Evolutionary conservation across 371 early-diverging fungal genomes (phyloP).

Genomic region (Syncephalastrum sp.): DNA sequence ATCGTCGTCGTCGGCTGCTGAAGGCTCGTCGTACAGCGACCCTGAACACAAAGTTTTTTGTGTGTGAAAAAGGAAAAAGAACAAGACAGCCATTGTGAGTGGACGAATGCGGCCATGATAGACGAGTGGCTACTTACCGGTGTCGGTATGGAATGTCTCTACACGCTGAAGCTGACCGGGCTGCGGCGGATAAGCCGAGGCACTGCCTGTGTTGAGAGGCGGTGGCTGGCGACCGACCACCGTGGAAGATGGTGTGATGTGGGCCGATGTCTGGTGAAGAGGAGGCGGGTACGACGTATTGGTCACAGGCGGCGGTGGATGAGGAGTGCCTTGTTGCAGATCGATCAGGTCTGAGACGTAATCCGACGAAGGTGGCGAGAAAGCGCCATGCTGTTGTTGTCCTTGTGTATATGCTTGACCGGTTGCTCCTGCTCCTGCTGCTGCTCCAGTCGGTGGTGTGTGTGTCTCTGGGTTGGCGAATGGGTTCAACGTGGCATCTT

Average conservation of each 20-base stretch:
- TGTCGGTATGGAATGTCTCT: slow-evolving; percentile 23
- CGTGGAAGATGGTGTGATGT: slow-evolving; percentile 2
- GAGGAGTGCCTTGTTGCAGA: slow-evolving; percentile 16
- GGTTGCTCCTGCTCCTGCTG: background rate
- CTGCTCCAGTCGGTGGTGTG: background rate
- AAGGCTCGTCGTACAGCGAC: slow-evolving; percentile 46
- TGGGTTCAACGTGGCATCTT: slow-evolving; percentile 16
- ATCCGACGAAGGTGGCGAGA: slow-evolving; percentile 11
- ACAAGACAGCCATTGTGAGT: background rate
- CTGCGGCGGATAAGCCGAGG: slow-evolving; percentile 6
- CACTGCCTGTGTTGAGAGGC: slow-evolving; percentile 3
- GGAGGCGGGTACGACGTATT: slow-evolving; percentile 13
- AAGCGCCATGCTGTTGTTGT: background rate
- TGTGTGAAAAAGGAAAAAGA: background rate
- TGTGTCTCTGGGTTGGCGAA: slow-evolving; percentile 5
- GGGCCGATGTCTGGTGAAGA: slow-evolving; percentile 5
- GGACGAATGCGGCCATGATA: too few species aligned
- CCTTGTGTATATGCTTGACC: slow-evolving; percentile 1
- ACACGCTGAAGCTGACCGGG: slow-evolving; percentile 13
- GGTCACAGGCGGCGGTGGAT: slow-evolving; percentile 1
- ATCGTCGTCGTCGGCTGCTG: slow-evolving; percentile 44
- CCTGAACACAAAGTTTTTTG: slow-evolving; percentile 3
- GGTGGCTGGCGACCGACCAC: slow-evolving; percentile 4
- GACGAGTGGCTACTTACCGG: slow-evolving; percentile 10
- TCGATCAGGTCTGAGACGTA: slow-evolving; percentile 22